A percentile compares a stretch with the other conserved stretches of the same genome.
These are phyloP conservation scores for Cyclotella choctawhatcheeana DNA, from an alignment of 108 stramenopile species.

Conservation along the genomic window DNA sequence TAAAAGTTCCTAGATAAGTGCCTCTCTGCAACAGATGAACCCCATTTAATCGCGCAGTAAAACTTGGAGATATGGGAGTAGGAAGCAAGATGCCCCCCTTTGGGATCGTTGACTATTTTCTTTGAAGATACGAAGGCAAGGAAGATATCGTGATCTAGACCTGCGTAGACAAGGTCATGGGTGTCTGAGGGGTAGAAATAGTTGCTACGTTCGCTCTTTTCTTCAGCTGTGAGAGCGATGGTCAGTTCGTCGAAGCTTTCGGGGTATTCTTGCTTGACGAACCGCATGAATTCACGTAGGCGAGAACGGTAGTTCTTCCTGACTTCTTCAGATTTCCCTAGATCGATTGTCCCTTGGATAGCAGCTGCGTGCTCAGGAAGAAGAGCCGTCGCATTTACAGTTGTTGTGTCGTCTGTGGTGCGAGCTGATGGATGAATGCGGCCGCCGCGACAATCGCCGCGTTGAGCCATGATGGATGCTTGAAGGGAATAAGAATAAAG, in stretches of 20 bases:
- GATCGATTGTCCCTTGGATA: not conserved
- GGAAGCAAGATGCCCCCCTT: not conserved
- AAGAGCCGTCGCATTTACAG: not conserved
- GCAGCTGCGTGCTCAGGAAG: not conserved
- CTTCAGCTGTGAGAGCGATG: not conserved
- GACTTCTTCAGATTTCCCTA: not conserved
- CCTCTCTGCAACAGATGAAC: not conserved
- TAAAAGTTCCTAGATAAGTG: not conserved
- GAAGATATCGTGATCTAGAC: not conserved
- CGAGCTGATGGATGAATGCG: not conserved
- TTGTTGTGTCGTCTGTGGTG: not conserved
- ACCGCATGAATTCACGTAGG: not conserved
- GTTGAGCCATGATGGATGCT: too few species aligned
- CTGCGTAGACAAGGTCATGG: conserved; percentile 1
- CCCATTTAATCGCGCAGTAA: conserved; percentile 25
- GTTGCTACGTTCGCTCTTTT: not conserved
- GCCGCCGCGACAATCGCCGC: not conserved
- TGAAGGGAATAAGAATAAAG: too few species aligned
- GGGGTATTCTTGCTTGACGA: not conserved
- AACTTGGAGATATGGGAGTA: conserved; percentile 11
- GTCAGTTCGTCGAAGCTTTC: not conserved
- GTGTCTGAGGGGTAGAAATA: not conserved
- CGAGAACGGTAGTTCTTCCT: not conserved
- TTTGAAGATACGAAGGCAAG: not conserved
- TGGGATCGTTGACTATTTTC: not conserved